These are phyloP conservation scores for Mallotus japonicus DNA, from an alignment of 441 rosid genomes.

Conservation along the genomic window DNA sequence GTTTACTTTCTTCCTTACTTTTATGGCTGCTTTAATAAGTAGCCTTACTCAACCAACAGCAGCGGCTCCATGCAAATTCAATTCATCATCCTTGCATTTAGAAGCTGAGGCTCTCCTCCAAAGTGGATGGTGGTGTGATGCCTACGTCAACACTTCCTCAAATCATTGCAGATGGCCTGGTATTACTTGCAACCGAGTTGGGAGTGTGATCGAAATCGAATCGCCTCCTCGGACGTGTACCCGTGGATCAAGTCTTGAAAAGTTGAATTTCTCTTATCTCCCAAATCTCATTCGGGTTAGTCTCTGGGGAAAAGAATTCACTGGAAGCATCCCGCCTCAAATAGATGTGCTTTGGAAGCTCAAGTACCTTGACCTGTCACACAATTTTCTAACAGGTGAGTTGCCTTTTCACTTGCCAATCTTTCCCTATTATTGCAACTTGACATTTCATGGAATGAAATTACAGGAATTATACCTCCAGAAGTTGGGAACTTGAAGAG, in stretches of 20 bases:
- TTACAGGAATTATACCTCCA: neutral
- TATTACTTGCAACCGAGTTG: neutral
- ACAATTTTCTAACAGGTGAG: constrained; percentile 13
- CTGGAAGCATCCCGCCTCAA: neutral
- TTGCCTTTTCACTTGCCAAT: constrained; percentile 8
- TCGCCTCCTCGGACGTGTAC: neutral
- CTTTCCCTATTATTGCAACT: constrained; percentile 15
- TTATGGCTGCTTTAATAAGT: too few species aligned
- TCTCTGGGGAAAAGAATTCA: neutral
- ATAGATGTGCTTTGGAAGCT: constrained; percentile 1
- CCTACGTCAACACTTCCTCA: neutral
- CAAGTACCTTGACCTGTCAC: constrained; percentile 1
- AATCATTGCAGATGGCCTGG: neutral
- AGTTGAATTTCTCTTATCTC: neutral
- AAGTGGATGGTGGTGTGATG: neutral
- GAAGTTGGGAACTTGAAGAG: neutral
- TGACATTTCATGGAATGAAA: constrained; percentile 27
- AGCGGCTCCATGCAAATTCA: neutral
- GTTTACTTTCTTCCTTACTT: too few species aligned
- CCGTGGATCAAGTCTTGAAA: neutral
- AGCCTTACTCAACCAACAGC: neutral
- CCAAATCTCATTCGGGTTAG: neutral
- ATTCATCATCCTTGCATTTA: neutral
- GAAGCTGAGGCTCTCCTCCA: neutral
- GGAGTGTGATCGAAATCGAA: neutral